A percentile compares a stretch with the other conserved stretches of the same genome.
Conservation (phyloP, 1,284 basidiomycete genomes). For the Jaminaea rosea region DNA sequence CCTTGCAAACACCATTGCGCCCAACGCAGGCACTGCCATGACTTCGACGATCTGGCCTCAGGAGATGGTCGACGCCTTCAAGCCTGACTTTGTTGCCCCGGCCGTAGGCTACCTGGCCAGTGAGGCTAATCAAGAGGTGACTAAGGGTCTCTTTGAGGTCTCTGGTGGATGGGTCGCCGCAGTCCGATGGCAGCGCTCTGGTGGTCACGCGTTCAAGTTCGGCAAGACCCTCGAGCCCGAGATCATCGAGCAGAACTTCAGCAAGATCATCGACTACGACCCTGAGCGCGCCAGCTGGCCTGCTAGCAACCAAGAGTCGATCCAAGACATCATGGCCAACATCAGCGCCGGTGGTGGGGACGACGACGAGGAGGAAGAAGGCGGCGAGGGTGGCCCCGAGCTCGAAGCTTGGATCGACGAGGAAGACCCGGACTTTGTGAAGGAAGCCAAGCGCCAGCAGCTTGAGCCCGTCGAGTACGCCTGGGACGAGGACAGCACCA, state of each 20-base stretch:
- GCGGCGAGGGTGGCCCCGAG: constrained; percentile 16
- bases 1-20: constrained; percentile 84
- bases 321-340: constrained; percentile 38
- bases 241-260: constrained; percentile 37
- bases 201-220: constrained; percentile 54
- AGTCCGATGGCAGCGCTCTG: constrained; percentile 84
- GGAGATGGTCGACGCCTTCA: constrained; percentile 90
- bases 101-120: constrained; percentile 84
- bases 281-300: constrained; percentile 43
- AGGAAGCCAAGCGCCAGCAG: constrained; percentile 65
- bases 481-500: constrained; percentile 82
- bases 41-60: constrained; percentile 59
- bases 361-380: constrained; percentile 23
- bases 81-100: constrained; percentile 86
- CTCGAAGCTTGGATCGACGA: constrained; percentile 59
- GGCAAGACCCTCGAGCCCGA: constrained; percentile 37
- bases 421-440: constrained; percentile 76
- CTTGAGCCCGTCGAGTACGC: constrained; percentile 41
- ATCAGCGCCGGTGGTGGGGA: constrained; percentile 20
- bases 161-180: constrained; percentile 87
- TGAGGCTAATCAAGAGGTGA: constrained; percentile 64
- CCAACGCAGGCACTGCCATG: constrained; percentile 60
- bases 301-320: constrained; percentile 18
- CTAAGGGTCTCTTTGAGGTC: constrained; percentile 76
- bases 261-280: constrained; percentile 42